A percentile compares a stretch with the other conserved stretches of the same genome.
Evolutionary conservation across 495 filamentous ascomycete species (phyloP).

Genomic region (Aspergillus nidulans): DNA sequence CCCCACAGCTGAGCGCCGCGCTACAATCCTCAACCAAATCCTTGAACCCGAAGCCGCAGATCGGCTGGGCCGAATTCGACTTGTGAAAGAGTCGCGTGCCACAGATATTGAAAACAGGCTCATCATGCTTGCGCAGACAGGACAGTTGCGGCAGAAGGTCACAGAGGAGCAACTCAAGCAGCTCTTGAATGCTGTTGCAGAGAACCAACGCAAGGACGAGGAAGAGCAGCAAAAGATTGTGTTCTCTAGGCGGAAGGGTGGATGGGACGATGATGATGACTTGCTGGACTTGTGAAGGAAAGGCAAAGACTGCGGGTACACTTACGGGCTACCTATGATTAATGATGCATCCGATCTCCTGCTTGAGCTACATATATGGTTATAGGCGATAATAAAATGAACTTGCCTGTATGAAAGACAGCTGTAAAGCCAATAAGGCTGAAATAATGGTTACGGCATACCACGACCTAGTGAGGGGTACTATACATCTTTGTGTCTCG

Average conservation of each 20-base stretch:
- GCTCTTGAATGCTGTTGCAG: slow-evolving; percentile 74
- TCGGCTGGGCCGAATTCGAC: slow-evolving; percentile 85
- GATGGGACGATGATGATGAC: slow-evolving; percentile 85
- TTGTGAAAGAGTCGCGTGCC: slow-evolving; percentile 91
- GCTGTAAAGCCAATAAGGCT: too few species aligned
- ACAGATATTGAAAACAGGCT: slow-evolving; percentile 87
- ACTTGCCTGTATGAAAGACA: background rate
- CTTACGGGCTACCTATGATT: background rate
- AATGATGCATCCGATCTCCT: slow-evolving; percentile 8
- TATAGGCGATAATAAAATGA: background rate
- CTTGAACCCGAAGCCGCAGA: slow-evolving; percentile 91
- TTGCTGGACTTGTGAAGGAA: slow-evolving; percentile 55
- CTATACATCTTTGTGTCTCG: slow-evolving; percentile 14
- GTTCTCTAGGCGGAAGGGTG: slow-evolving; percentile 75
- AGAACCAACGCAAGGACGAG: slow-evolving; percentile 56
- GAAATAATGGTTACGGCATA: too few species aligned
- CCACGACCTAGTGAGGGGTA: background rate
- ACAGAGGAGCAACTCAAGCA: slow-evolving; percentile 93
- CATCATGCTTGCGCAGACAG: slow-evolving; percentile 82
- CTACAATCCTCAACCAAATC: slow-evolving; percentile 82
- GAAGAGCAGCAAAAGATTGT: slow-evolving; percentile 78
- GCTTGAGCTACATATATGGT: background rate
- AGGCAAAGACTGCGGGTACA: background rate
- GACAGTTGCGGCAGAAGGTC: slow-evolving; percentile 82
- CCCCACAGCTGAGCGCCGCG: slow-evolving; percentile 47